Evolutionary conservation across 345 rosid genomes (phyloP), one percentile per base, ranked within the genome.

Genomic region (Eucalyptus curtisii): DNA sequence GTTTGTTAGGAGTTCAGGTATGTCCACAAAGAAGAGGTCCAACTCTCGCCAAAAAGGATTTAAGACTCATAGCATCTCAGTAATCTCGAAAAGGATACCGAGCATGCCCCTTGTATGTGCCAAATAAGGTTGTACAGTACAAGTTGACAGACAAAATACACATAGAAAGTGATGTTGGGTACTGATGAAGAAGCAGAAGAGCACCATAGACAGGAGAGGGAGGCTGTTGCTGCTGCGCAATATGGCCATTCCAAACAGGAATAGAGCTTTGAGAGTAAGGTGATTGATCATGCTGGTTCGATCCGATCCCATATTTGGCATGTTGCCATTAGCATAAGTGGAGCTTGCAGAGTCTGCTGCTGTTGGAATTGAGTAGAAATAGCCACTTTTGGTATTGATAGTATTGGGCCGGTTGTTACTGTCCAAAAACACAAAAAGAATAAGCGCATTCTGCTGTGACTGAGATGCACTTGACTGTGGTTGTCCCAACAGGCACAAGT

Each of bases 381-480:
- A 88, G 31, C 91, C 88, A 92, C 94, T 88, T 88, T 94, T 94
- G 86, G 92, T 90, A 86, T 92, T 90, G 87, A 92, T 94, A 91
- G 96, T 90, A 93, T 91, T 91, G 57, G 91, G 93, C 86, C 90
- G 84, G 86, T 80, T 95, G 89, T 90, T 92, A 57, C 90, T 89
- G 66, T 95, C 96, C 52, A 95, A 93, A 88, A 94, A 96, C 97
- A 98, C 94, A 91, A 97, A 92, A 87, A 98, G 96, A 90, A 93
- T 95, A 57, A 98, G 96, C 42, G 98, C 98, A 90, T 97, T 98
- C 92, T 97, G 95, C 91, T 95, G 96, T 44, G 97, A 94, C 66
- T 88, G 89, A 86, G 97, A 90, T 84, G 92, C 91, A 89, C 90
- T 90, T 85, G 95, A 91, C 87, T 93, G 96, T 68, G 94, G 93